Evolutionary conservation across 2,329 filamentous ascomycete species (phyloP), one percentile per base, ranked within the genome.

Genomic region (Neonectria magnoliae): DNA sequence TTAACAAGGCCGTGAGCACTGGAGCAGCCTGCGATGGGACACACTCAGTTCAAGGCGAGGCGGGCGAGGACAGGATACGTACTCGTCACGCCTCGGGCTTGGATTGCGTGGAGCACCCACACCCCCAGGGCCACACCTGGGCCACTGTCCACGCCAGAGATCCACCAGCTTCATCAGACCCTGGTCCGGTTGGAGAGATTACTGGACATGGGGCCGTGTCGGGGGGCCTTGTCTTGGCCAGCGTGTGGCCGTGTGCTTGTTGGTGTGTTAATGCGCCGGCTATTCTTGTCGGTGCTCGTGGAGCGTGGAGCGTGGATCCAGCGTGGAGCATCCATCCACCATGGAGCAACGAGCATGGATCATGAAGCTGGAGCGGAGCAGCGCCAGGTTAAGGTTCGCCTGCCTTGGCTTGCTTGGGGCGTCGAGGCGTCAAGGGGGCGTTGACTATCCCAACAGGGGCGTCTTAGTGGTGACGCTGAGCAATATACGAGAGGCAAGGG

Each of bases 401-500:
- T 73, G 74, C 71, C 69, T 65, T 66, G 68, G 54, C n/a, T 42
- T 42, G 38, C 38, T 10, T 4, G 64, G 64, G 60, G 64, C 59
- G 58, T 51, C 48, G 10, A 20, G 68, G 52, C 47, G 42, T 48
- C 44, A n/a, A 51, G 65, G 67, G 70, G 68, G 72, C 66, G 73
- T 74, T 71, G 64, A 71, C 76, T 74, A 74, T 61, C 67, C 65
- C 45, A 29, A 65, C 76, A 77, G 71, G 76, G 76, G 70, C 68
- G 64, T 54, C 69, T 42, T 20, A 16, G 78, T 78, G 78, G 81
- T 82, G 80, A 81, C 78, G 81, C 80, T 78, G 80, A 76, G 81
- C 79, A 83, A 84, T 82, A 83, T 83, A 82, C 82, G 81, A 82
- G 78, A 72, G 77, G 76, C 79, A 80, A 79, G 81, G 79, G 79